Conservation (phyloP, 2,329 filamentous ascomycete species). For the Pseudogymnoascus sp. region DNA sequence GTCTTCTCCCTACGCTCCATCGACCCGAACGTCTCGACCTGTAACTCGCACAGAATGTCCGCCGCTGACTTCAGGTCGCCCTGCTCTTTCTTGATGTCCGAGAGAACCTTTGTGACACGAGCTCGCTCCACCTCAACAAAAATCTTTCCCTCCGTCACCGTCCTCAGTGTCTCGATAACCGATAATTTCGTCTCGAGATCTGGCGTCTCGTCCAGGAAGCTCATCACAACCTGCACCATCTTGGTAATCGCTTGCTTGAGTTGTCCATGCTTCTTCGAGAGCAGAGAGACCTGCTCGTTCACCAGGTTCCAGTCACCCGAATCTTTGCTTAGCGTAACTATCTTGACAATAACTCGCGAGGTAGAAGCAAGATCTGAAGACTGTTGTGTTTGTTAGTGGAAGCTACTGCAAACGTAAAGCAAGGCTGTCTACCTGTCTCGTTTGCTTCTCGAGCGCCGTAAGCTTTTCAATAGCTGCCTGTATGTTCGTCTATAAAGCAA, state of each 20-base stretch:
- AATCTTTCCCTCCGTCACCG: constrained; percentile 98
- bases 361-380: constrained; percentile 94
- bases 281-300: constrained; percentile 89
- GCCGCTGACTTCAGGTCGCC: constrained; percentile 84
- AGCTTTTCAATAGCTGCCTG: constrained; percentile 91
- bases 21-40: constrained; percentile 97
- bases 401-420: neutral
- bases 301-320: constrained; percentile 87
- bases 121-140: constrained; percentile 98
- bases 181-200: constrained; percentile 81
- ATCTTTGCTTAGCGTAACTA: constrained; percentile 92
- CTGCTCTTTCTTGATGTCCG: constrained; percentile 94
- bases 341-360: constrained; percentile 75
- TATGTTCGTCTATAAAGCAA: constrained; percentile 56
- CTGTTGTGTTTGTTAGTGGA: constrained; percentile 39
- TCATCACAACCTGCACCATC: constrained; percentile 97
- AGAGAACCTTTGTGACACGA: constrained; percentile 87
- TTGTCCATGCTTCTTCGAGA: constrained; percentile 99
- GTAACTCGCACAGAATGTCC: constrained; percentile 91
- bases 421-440: constrained; percentile 65
- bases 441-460: constrained; percentile 85
- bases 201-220: constrained; percentile 79
- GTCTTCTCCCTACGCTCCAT: constrained; percentile 98
- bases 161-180: constrained; percentile 89
- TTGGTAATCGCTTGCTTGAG: constrained; percentile 98